Evolutionary conservation across 192 early-diverging fungal species (phyloP).

Genomic region (Umbelopsis sp.): DNA sequence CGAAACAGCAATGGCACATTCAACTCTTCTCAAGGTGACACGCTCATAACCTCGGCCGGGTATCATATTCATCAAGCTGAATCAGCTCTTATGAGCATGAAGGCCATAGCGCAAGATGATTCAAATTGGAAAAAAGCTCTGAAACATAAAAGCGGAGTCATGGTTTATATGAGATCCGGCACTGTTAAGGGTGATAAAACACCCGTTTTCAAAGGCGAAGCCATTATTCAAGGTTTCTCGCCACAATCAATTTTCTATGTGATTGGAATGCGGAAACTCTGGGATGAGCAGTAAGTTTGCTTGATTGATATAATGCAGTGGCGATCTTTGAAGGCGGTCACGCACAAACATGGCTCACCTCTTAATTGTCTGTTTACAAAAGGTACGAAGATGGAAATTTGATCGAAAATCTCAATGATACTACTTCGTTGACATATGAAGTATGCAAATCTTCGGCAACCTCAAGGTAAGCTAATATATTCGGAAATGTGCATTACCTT

Average conservation of each 20-base stretch:
- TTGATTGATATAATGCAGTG: neutral
- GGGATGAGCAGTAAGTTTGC: slow-evolving; percentile 53
- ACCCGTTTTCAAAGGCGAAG: slow-evolving; percentile 55
- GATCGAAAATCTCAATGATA: slow-evolving; percentile 43
- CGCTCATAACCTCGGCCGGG: slow-evolving; percentile 33
- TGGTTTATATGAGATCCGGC: slow-evolving; percentile 52
- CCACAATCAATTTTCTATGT: slow-evolving; percentile 60
- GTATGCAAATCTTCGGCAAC: slow-evolving; percentile 41
- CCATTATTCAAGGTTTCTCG: slow-evolving; percentile 48
- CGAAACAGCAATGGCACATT: slow-evolving; percentile 13
- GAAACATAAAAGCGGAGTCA: slow-evolving; percentile 54
- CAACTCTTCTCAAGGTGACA: slow-evolving; percentile 24
- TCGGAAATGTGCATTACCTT: neutral
- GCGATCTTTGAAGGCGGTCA: neutral
- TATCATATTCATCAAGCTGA: slow-evolving; percentile 56
- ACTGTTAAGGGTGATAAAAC: slow-evolving; percentile 46
- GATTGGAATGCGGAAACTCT: slow-evolving; percentile 55
- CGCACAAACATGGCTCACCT: neutral
- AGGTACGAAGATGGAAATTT: slow-evolving; percentile 47
- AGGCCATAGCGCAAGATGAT: slow-evolving; percentile 44
- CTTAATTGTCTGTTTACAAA: neutral
- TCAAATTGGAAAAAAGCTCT: slow-evolving; percentile 56
- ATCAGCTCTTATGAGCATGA: slow-evolving; percentile 48
- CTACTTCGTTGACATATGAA: slow-evolving; percentile 49
- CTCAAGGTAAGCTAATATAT: slow-evolving; percentile 38